Evolutionary conservation across 352 stramenopile species (phyloP).

Genomic region (Phytophthora sp.): DNA sequence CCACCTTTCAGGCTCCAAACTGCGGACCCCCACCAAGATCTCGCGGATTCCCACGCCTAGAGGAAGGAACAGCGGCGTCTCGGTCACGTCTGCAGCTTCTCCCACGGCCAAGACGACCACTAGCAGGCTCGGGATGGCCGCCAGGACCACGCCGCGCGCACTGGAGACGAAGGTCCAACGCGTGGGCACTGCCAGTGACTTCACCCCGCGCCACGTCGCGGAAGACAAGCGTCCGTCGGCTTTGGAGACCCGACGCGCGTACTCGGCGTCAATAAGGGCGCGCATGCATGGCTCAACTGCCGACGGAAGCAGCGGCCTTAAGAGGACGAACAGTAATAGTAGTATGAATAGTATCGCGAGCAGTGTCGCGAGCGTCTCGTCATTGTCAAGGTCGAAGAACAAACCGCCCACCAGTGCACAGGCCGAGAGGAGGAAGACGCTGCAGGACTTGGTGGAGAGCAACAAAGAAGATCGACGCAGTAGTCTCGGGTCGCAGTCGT

Average conservation of each 20-base stretch:
- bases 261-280: slow-evolving; percentile 30
- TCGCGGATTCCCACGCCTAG: slow-evolving; percentile 34
- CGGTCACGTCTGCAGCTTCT: background rate
- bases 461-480: slow-evolving; percentile 51
- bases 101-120: slow-evolving; percentile 3
- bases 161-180: slow-evolving; percentile 49
- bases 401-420: slow-evolving; percentile 28
- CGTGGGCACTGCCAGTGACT: slow-evolving; percentile 30
- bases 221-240: slow-evolving; percentile 36
- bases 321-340: slow-evolving; percentile 41
- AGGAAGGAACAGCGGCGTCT: slow-evolving; percentile 8
- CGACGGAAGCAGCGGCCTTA: slow-evolving; percentile 29
- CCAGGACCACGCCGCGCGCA: slow-evolving; percentile 41
- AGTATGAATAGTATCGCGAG: slow-evolving; percentile 39
- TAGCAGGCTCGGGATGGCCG: slow-evolving; percentile 51
- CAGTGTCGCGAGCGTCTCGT: slow-evolving; percentile 32
- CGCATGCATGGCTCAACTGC: slow-evolving; percentile 14
- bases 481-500: slow-evolving; percentile 61
- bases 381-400: slow-evolving; percentile 19
- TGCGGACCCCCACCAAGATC: slow-evolving; percentile 36
- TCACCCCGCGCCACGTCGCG: background rate
- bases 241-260: slow-evolving; percentile 36
- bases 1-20: slow-evolving; percentile 20
- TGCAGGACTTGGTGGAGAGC: slow-evolving; percentile 49
- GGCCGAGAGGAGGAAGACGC: slow-evolving; percentile 37